These are phyloP conservation scores for Colletotrichum siamense DNA, from an alignment of 2,329 filamentous ascomycete species.

Conservation along the genomic window DNA sequence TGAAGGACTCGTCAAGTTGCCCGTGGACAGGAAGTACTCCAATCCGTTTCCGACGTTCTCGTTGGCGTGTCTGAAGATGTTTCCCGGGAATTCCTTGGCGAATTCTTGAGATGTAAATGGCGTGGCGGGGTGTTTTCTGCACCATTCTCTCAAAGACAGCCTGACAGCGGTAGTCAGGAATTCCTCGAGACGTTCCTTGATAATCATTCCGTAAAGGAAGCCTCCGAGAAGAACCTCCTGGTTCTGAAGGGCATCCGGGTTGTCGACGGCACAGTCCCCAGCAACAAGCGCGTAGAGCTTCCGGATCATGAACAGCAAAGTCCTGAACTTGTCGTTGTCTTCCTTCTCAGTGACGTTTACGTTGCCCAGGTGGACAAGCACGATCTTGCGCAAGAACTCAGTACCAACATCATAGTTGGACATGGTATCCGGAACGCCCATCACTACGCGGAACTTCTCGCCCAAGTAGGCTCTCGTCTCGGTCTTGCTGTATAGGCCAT, in stretches of 20 bases:
- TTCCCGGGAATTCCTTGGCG: conserved; percentile 76
- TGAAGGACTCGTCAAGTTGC: conserved; percentile 89
- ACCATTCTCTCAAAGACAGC: conserved; percentile 59
- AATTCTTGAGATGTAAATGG: conserved; percentile 82
- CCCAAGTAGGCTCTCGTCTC: conserved; percentile 88
- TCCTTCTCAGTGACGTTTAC: conserved; percentile 83
- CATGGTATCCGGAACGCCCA: conserved; percentile 83
- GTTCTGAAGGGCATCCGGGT: conserved; percentile 95
- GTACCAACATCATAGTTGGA: conserved; percentile 88
- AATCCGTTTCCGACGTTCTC: conserved; percentile 87
- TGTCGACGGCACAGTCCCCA: conserved; percentile 91
- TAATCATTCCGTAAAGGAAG: conserved; percentile 91
- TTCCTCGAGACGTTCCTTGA: conserved; percentile 94
- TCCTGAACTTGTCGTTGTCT: conserved; percentile 90
- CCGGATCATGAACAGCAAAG: conserved; percentile 93
- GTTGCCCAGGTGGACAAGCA: conserved; percentile 90
- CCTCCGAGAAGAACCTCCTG: conserved; percentile 94
- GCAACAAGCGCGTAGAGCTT: conserved; percentile 94
- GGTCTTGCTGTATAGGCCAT: conserved; percentile 80
- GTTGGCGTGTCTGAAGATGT: conserved; percentile 81
- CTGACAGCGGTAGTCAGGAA: conserved; percentile 69
- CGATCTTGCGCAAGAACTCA: conserved; percentile 88
- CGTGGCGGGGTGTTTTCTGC: conserved; percentile 62
- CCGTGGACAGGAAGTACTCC: conserved; percentile 96
- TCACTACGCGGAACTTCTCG: conserved; percentile 86